Percentiles rank a stretch among this genome's conserved stretches.
Evolutionary conservation across 2,329 filamentous ascomycete species (phyloP).

Genomic region (Myrmaecium sp.): DNA sequence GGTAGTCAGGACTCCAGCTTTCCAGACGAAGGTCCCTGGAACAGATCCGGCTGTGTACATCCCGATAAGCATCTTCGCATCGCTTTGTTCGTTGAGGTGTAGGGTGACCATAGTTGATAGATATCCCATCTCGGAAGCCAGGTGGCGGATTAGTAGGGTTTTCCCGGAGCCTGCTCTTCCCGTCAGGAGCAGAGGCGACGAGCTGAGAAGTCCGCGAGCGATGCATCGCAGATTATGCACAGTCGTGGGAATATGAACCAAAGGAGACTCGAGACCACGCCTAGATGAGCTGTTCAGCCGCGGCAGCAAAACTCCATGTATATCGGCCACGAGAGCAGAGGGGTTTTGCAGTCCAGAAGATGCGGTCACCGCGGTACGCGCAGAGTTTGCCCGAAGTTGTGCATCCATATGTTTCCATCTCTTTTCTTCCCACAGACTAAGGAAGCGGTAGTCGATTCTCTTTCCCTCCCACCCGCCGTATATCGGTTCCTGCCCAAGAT

Average conservation of each 20-base stretch:
- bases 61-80: slow-evolving; percentile 89
- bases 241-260: slow-evolving; percentile 55
- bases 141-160: slow-evolving; percentile 67
- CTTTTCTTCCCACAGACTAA: slow-evolving; percentile 46
- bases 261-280: slow-evolving; percentile 10
- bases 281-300: slow-evolving; percentile 16
- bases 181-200: slow-evolving; percentile 61
- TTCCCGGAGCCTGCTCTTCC: slow-evolving; percentile 81
- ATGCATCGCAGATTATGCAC: slow-evolving; percentile 53
- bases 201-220: slow-evolving; percentile 46
- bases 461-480: slow-evolving; percentile 59
- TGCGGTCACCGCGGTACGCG: no score
- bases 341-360: no score
- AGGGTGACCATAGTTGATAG: slow-evolving; percentile 75
- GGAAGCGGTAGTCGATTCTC: slow-evolving; percentile 61
- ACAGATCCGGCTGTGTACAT: slow-evolving; percentile 81
- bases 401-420: slow-evolving; percentile 25
- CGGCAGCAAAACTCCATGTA: slow-evolving; percentile 22
- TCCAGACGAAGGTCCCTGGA: slow-evolving; percentile 83
- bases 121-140: slow-evolving; percentile 65
- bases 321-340: slow-evolving; percentile 6
- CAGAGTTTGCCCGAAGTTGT: slow-evolving; percentile 7
- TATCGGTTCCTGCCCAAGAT: slow-evolving; percentile 48
- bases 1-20: slow-evolving; percentile 79
- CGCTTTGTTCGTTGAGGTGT: slow-evolving; percentile 94